Conservation (phyloP, 257 asterid genomes). For the Nemophila menziesii region DNA sequence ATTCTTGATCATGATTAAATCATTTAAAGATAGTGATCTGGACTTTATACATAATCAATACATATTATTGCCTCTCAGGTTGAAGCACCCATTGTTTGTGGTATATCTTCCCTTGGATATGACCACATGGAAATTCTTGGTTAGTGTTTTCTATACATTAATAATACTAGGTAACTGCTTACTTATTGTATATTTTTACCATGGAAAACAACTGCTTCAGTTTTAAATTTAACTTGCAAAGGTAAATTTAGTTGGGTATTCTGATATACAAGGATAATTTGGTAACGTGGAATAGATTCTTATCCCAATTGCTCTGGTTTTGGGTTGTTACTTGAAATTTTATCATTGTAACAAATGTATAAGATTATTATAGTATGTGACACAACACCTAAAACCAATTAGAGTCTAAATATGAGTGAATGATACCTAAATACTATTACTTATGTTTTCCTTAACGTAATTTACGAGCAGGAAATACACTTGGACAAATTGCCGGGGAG, state of each 20-base stretch:
- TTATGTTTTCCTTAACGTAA: no score
- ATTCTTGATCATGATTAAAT: constrained; percentile 9
- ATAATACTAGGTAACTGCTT: constrained; percentile 18
- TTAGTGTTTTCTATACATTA: constrained; percentile 50
- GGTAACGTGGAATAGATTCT: no score
- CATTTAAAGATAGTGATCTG: background rate
- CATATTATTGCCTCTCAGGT: constrained; percentile 37
- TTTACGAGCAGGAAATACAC: constrained; percentile 67
- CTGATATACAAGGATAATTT: no score
- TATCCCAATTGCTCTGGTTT: no score
- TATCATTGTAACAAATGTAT: no score
- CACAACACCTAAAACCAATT: no score
- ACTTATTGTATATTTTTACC: constrained; percentile 1
- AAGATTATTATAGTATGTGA: no score
- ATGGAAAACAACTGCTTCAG: no score
- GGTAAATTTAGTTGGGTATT: no score
- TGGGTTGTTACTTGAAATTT: no score
- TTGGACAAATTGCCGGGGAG: constrained; percentile 95
- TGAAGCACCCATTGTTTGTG: constrained; percentile 72
- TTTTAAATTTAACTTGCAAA: background rate
- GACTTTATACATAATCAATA: constrained; percentile 11
- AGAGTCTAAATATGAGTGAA: no score
- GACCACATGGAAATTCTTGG: constrained; percentile 99
- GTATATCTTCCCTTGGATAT: constrained; percentile 81
- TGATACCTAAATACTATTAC: no score